Evolutionary conservation across 331 rosid species (phyloP).

Genomic region (Rosa hybrid): DNA sequence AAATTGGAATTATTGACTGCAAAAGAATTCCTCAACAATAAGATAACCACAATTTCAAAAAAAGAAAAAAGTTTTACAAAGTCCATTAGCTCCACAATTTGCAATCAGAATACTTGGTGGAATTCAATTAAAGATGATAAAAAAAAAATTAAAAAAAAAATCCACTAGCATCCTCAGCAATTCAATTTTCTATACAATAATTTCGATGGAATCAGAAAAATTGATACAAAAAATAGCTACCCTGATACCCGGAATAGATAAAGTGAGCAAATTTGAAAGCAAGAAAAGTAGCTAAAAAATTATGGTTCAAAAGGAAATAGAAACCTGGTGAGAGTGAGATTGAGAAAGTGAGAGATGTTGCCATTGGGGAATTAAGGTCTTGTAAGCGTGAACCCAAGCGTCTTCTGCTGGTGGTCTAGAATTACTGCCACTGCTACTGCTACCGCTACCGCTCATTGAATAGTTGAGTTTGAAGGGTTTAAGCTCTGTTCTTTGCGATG

Average conservation of each 20-base stretch:
- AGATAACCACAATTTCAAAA: not conserved
- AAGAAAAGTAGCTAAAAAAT: not conserved
- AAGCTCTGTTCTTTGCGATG: not conserved
- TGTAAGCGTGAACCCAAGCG: slow-evolving; percentile 74
- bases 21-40: not conserved
- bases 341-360: slow-evolving; percentile 52
- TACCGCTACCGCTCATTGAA: slow-evolving; percentile 19
- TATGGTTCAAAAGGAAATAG: not conserved
- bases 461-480: not conserved
- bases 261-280: not conserved
- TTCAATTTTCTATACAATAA: not conserved
- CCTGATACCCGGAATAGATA: not conserved
- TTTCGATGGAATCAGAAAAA: not conserved
- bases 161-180: not conserved
- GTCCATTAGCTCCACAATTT: not conserved
- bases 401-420: slow-evolving; percentile 56
- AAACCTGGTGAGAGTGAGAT: slow-evolving; percentile 66
- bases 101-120: not conserved
- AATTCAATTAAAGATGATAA: not conserved
- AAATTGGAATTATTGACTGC: slow-evolving; percentile 70
- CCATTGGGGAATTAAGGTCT: slow-evolving; percentile 66
- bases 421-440: slow-evolving; percentile 14
- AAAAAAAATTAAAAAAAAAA: not conserved
- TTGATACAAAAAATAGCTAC: not conserved
- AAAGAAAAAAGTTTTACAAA: not conserved